These are phyloP conservation scores for Borealophlyctis nickersoniae DNA, from an alignment of 192 early-diverging fungal species.

Conservation along the genomic window DNA sequence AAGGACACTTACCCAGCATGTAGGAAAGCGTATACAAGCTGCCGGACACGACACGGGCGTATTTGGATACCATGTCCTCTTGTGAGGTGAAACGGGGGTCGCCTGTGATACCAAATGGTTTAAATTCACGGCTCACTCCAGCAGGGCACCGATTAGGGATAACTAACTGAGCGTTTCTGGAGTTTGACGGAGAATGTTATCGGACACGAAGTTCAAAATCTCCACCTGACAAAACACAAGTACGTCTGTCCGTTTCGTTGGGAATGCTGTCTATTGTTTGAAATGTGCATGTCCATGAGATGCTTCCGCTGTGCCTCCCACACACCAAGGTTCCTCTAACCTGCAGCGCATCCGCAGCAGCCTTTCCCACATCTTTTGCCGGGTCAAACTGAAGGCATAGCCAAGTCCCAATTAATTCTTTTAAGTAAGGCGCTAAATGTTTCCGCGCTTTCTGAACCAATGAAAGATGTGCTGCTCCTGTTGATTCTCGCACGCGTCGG, in stretches of 20 bases:
- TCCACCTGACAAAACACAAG: constrained; percentile 75
- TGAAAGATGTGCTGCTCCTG: constrained; percentile 62
- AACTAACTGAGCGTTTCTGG: constrained; percentile 72
- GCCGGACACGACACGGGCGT: constrained; percentile 62
- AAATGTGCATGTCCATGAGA: not conserved
- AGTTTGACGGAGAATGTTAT: constrained; percentile 72
- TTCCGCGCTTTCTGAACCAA: constrained; percentile 69
- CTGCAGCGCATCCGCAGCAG: constrained; percentile 64
- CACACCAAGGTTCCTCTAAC: constrained; percentile 26
- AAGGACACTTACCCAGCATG: constrained; percentile 36
- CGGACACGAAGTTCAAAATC: constrained; percentile 65
- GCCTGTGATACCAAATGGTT: constrained; percentile 42
- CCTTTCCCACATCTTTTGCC: constrained; percentile 68
- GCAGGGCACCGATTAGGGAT: not conserved
- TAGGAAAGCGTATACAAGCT: constrained; percentile 55
- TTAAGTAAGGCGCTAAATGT: constrained; percentile 75
- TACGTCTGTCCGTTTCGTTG: constrained; percentile 72
- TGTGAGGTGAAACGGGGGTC: constrained; percentile 69
- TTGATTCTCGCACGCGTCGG: constrained; percentile 72
- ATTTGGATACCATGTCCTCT: constrained; percentile 74
- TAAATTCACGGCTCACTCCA: not conserved
- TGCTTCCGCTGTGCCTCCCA: not conserved
- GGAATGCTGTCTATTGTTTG: constrained; percentile 76
- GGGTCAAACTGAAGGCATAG: constrained; percentile 78
- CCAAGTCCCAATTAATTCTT: constrained; percentile 82